Base-by-base conservation (phyloP, 768 basidiomycete species). In the Panellus pusillus region DNA sequence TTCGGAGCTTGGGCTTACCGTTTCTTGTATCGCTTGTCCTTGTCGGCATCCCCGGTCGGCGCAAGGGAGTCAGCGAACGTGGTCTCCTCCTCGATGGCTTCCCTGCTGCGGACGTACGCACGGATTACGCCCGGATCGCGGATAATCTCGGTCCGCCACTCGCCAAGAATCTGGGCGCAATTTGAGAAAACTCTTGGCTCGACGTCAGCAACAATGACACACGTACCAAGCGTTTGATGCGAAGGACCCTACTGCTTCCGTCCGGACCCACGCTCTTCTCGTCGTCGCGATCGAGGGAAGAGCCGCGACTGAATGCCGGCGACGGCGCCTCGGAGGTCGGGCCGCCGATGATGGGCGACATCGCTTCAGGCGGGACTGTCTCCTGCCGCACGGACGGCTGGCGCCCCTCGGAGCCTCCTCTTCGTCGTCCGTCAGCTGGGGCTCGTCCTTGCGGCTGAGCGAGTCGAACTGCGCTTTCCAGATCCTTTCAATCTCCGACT, bases 381-480 rank as follows among this genome's bases (percentile, higher is more conserved):
- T 73, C 74, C 31, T 61, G 60, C 29, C 64, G 71, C 51, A 66
- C 55, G 9, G 73, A 71, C n/a, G 69, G 62, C 52, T 73, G 70
- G 15, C 70, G 65, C 28, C 70, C 38, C 41, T 63, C 28, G 43
- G 45, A 31, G 62, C 65, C 43, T 75, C 72, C 58, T 72, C 71
- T 55, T 78, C 78, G 48, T 93, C 89, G 19, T 93, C 90, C 44
- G 84, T 81, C 49, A 97, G 70, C 65, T 86, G 77, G 0, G 96
- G 95, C 63, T 93, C 89, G 56, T 86, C 83, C 63, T 89, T 87
- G 53, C 89, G 83, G 62, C 86, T 87, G 53, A 98, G 80, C 2
- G 95, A 89, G 61, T 87, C 83, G 65, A 86, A 91, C 68, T 98
- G 96, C 6, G 92, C 86, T 65, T 92, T 95, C 96, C 96, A 98